Percentiles rank a stretch among this genome's conserved stretches.
Conservation (phyloP, 169 alveolate genomes). For the Eimeria falciformis region DNA sequence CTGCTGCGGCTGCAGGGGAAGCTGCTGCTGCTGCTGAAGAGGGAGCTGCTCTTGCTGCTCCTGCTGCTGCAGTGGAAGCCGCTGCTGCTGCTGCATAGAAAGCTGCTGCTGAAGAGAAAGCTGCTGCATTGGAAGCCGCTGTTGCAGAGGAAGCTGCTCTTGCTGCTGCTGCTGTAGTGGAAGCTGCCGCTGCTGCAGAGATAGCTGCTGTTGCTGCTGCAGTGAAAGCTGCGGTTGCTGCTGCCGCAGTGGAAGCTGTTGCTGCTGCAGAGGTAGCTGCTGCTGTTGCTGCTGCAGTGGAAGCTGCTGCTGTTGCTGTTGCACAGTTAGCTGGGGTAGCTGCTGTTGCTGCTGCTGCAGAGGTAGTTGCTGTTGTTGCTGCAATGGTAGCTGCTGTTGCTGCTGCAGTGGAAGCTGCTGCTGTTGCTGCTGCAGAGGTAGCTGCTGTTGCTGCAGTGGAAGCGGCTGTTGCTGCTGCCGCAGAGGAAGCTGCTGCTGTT, state of each 20-base stretch:
- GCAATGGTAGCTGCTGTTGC: too few relatives aligned
- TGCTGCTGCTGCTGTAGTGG: not conserved
- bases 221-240: not conserved
- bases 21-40: not conserved
- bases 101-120: not conserved
- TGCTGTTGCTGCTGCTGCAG: too few relatives aligned
- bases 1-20: not conserved
- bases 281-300: not conserved
- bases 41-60: not conserved
- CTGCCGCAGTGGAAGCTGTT: not conserved
- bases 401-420: not conserved
- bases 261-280: not conserved
- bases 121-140: not conserved
- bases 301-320: not conserved
- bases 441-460: slow-evolving; percentile 3
- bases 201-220: not conserved
- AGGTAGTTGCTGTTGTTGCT: too few relatives aligned
- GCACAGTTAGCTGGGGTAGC: not conserved
- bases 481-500: slow-evolving; percentile 21
- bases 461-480: not conserved
- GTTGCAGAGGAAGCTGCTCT: not conserved
- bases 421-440: slow-evolving; percentile 36
- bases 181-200: not conserved
- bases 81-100: not conserved
- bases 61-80: not conserved